Evolutionary conservation across 257 asterid species (phyloP), one percentile per base, ranked within the genome.

Genomic region (Paulownia fortunei): DNA sequence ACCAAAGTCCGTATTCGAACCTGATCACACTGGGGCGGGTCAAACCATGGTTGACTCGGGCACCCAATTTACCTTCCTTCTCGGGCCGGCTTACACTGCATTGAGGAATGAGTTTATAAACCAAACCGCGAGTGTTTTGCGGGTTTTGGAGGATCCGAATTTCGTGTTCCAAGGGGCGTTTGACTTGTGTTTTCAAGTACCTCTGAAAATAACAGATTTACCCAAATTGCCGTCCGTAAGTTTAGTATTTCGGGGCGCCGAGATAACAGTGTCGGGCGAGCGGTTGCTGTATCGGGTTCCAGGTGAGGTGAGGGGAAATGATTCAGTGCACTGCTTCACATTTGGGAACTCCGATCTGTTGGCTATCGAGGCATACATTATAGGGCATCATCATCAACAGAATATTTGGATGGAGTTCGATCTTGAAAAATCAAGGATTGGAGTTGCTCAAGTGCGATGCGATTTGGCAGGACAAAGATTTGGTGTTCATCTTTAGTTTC

Each of bases 41-140:
- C 99, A 95, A 46, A 93, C 98, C 72, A 93, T 95, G 97, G 96
- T 93, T 4, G 99, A 95, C 72, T 95, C 98, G 23, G 99, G 99
- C 18, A 95, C 99, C 63, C 99, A 95, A 13, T 95, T 92, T 72
- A 95, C 97, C 1, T 95, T 93, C 88, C 94, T 94, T 0, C 91
- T 94, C n/a, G 97, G 96, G 0, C 89, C 92, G 12, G 98, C 89
- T 10, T 94, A 94, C 72, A 77, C 86, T 0, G 92, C 87, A 0
- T 12, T 95, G 69, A 86, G 82, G 55, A 84, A 77, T 41, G 98
- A 95, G 80, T 91, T 91, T 37, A 0, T 78, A 63, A 82, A 66
- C 62, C 99, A 89, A 62, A 88, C 97, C 3, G 55, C 15, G 8
- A 47, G 52, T 2, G 3, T 46, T 0, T 46, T 93, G 8, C 92